phyloP scores from a whole-genome alignment of 2,329 filamentous ascomycete genomes.

The Aspergillus costaricaensis region DNA sequence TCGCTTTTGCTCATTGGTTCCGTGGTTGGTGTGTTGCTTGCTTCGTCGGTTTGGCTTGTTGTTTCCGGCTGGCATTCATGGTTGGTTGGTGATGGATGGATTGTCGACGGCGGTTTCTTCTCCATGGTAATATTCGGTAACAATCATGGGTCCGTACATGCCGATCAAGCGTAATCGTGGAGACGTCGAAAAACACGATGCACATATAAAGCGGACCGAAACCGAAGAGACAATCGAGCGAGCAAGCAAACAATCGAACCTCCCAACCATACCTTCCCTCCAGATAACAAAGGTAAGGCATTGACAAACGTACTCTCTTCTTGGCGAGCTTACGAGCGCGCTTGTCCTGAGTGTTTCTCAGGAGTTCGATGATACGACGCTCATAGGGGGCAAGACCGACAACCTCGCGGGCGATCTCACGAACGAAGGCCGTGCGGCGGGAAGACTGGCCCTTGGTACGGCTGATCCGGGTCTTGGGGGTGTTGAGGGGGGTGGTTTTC shows the following conservation, averaged over 20 bases:
- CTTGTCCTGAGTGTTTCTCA: slow-evolving; percentile 99
- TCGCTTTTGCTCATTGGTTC: neutral
- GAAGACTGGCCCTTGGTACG: slow-evolving; percentile 93
- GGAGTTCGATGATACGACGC: slow-evolving; percentile 97
- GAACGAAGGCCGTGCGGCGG: slow-evolving; percentile 95
- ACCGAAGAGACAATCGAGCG: neutral
- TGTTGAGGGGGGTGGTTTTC: slow-evolving; percentile 77
- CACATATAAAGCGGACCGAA: neutral
- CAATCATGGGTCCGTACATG: neutral
- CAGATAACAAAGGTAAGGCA: slow-evolving; percentile 1
- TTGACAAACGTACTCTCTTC: slow-evolving; percentile 76
- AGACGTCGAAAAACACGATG: neutral
- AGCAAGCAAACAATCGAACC: neutral
- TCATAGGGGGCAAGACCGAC: slow-evolving; percentile 93
- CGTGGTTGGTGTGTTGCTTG: neutral
- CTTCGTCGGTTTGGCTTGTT: neutral
- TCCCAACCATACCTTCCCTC: neutral
- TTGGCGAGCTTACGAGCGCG: slow-evolving; percentile 98
- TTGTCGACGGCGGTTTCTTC: neutral
- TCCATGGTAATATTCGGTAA: too few relatives aligned
- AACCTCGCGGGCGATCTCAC: slow-evolving; percentile 98
- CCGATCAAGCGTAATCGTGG: too few relatives aligned
- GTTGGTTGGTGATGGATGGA: neutral
- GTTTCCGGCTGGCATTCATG: neutral
- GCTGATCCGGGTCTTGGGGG: slow-evolving; percentile 75